Base-by-base conservation (phyloP, 106 monocot genomes). In the Apostasia ramifera region DNA sequence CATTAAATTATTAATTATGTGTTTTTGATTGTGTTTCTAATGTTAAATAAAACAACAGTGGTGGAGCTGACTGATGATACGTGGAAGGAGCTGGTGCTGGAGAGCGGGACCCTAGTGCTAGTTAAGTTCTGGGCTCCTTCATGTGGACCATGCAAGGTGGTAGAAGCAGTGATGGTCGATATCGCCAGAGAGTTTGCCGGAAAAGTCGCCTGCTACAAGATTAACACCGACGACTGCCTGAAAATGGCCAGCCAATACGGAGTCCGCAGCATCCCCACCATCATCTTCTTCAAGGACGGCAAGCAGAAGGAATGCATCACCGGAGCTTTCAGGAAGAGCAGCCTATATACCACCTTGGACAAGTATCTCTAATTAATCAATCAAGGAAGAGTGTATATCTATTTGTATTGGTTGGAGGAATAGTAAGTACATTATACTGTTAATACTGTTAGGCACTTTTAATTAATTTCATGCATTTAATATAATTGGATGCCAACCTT, bases 81-180 rank as follows among this genome's bases (percentile, higher is more conserved):
- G 66, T 83, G 87, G 87, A 61, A 76, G 43, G 55, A 66, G 37
- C 47, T 74, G 11, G 70, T 87, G 5, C 37, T 76, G 0, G 79
- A 26, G 43, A 71, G 63, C 54, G 68, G 81, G 45, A 9, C 55
- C 3, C 76, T 79, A 2, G 84, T 83, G 8, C 53, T 91, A 9
- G 91, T 91, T 5, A 81, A 83, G 45, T 91, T 91, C 70, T 80
- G 83, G 83, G 91, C 91, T 0, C 86, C 86, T 37, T 91, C 83
- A 76, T 91, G 91, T 66, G 84, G 91, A 5, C 91, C 91, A 8
- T 91, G 91, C 81, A 60, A 79, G 52, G 68, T 86, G 74, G 77
- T 86, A 10, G 75, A 53, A 8, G 86, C 91, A 9, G 70, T 84
- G 49, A 77, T 91, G 55, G 79, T 71, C 40, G 84, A 81, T 13